Conservation (phyloP, 441 rosid genomes). For the Flueggea neowawraea region DNA sequence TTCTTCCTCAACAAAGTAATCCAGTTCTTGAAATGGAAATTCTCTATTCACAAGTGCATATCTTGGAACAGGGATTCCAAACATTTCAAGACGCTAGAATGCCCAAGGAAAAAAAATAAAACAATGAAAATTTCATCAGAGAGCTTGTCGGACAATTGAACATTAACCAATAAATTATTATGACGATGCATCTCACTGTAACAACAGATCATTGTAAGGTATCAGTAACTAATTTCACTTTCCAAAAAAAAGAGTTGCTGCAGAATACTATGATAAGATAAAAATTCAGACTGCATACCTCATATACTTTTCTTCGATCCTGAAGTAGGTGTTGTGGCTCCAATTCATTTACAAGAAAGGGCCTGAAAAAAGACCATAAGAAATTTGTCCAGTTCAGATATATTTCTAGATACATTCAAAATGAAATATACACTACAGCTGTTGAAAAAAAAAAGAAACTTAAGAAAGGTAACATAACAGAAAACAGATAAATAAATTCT, state of each 20-base stretch:
- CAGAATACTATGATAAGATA: slow-evolving; percentile 3
- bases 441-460: too few species aligned
- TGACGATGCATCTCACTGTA: too few species aligned
- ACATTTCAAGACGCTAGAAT: slow-evolving; percentile 83
- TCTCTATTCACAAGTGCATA: slow-evolving; percentile 95
- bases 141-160: too few species aligned
- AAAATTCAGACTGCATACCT: slow-evolving; percentile 47
- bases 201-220: too few species aligned
- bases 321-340: slow-evolving; percentile 96
- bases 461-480: too few species aligned
- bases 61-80: slow-evolving; percentile 98
- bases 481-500: too few species aligned
- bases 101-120: slow-evolving; percentile 13
- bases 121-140: background rate
- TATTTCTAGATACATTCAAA: too few species aligned
- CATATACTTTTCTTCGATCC: slow-evolving; percentile 96
- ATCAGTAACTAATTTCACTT: too few species aligned
- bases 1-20: slow-evolving; percentile 91
- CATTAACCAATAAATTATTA: too few species aligned
- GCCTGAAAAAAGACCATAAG: slow-evolving; percentile 49
- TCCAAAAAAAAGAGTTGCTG: too few species aligned
- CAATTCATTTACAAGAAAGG: slow-evolving; percentile 90
- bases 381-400: background rate
- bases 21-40: slow-evolving; percentile 80
- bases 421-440: too few species aligned